Evolutionary conservation across 2,329 filamentous ascomycete species (phyloP), one percentile per base, ranked within the genome.

Genomic region (Helminthosporium solani): DNA sequence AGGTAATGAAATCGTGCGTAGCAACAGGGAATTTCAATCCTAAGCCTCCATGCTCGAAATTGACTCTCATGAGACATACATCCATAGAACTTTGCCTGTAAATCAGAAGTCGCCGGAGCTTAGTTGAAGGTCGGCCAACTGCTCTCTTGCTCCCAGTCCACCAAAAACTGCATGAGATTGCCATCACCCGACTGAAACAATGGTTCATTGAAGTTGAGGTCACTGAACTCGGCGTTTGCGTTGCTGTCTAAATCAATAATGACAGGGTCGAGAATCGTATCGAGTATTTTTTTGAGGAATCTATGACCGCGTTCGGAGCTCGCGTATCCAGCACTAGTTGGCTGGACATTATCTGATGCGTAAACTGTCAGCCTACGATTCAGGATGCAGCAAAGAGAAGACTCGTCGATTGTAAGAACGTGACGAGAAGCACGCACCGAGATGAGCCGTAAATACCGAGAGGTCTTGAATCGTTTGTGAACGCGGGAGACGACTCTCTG

Each of bases 381-480:
- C 23, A 25, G 9, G 5, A 25, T n/a, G n/a, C n/a, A n/a, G n/a
- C n/a, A n/a, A n/a, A n/a, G n/a, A n/a, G n/a, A n/a, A n/a, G n/a
- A n/a, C n/a, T 27, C 25, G 25, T 27, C 25, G 12, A 27, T 12
- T 27, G 23, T 25, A 21, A 16, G 20, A 25, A 15, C 27, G 11
- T 2, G 7, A 27, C 4, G 6, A 37, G 18, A 9, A 2, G n/a
- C 7, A 15, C 39, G 64, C 63, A 1, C 63, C 70, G 1, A 76
- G 58, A 21, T 68, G 70, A 2, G 71, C 69, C 12, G 73, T 70
- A 50, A 75, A 73, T n/a, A 75, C 73, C 20, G 69, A 71, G 2
- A 76, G 64, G 28, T 72, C 67, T 46, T 75, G 73, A 4, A 76
- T 74, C 0, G 70, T 73, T 20, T 75, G 72, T 0, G 72, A 73